These are phyloP conservation scores for Neurospora crassa DNA, from an alignment of 2,329 filamentous ascomycete species.

Conservation along the genomic window DNA sequence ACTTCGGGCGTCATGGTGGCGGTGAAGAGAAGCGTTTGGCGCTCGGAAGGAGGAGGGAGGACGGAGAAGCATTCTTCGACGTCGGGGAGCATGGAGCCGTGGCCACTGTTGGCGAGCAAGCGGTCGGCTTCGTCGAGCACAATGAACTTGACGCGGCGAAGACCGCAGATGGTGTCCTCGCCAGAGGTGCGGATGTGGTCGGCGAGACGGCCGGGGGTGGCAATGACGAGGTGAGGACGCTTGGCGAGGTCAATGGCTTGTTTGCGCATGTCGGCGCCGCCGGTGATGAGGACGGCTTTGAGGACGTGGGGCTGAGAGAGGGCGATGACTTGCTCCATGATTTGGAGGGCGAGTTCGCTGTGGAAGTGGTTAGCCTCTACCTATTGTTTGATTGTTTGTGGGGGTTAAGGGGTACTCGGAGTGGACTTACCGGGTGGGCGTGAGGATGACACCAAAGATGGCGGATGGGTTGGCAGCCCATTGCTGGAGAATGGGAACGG, in stretches of 20 bases:
- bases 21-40: slow-evolving; percentile 94
- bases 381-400: background rate
- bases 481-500: slow-evolving; percentile 84
- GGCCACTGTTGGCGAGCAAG: slow-evolving; percentile 61
- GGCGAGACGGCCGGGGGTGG: slow-evolving; percentile 84
- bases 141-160: slow-evolving; percentile 71
- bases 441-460: slow-evolving; percentile 83
- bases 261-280: slow-evolving; percentile 82
- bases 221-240: slow-evolving; percentile 85
- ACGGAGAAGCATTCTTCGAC: slow-evolving; percentile 79
- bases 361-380: background rate
- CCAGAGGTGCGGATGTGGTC: slow-evolving; percentile 91
- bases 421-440: slow-evolving; percentile 59
- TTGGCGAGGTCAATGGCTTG: slow-evolving; percentile 78
- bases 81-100: slow-evolving; percentile 88
- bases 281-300: slow-evolving; percentile 82
- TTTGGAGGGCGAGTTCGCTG: slow-evolving; percentile 84
- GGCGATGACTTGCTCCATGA: slow-evolving; percentile 91
- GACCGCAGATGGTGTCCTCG: slow-evolving; percentile 76
- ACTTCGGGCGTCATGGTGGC: slow-evolving; percentile 93
- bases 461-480: slow-evolving; percentile 89
- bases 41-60: slow-evolving; percentile 64
- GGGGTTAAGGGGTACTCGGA: background rate
- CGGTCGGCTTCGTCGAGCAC: slow-evolving; percentile 95
- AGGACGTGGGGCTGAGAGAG: slow-evolving; percentile 81